Conservation (phyloP, 192 early-diverging fungal species). For the Gigaspora rosea region DNA sequence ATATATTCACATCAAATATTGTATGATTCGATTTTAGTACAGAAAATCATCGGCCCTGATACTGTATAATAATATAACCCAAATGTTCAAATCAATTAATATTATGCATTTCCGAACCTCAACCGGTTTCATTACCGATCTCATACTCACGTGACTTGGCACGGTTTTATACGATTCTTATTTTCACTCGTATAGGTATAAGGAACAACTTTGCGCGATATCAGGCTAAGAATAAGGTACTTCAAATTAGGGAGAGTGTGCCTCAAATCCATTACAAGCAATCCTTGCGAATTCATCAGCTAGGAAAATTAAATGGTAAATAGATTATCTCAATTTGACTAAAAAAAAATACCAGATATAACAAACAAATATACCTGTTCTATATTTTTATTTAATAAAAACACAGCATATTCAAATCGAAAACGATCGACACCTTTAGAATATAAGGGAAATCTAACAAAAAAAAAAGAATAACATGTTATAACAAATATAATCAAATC, state of each 20-base stretch:
- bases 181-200: neutral
- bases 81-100: no score
- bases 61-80: no score
- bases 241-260: conserved; percentile 73
- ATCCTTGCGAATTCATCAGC: conserved; percentile 68
- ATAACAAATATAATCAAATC: neutral
- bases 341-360: neutral
- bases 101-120: no score
- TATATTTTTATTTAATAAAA: conserved; percentile 83
- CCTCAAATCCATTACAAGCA: conserved; percentile 67
- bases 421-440: conserved; percentile 63
- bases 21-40: no score
- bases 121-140: no score
- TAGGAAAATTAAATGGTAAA: conserved; percentile 31
- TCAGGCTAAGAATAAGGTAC: conserved; percentile 57
- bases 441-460: conserved; percentile 74
- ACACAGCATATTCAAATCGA: conserved; percentile 83
- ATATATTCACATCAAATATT: no score
- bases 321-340: neutral
- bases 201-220: conserved; percentile 35
- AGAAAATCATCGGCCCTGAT: no score
- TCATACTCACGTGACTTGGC: no score
- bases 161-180: no score
- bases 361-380: conserved; percentile 62
- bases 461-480: neutral